phyloP scores from a whole-genome alignment of 768 basidiomycete genomes.

The Hygrocybe coccinea region DNA sequence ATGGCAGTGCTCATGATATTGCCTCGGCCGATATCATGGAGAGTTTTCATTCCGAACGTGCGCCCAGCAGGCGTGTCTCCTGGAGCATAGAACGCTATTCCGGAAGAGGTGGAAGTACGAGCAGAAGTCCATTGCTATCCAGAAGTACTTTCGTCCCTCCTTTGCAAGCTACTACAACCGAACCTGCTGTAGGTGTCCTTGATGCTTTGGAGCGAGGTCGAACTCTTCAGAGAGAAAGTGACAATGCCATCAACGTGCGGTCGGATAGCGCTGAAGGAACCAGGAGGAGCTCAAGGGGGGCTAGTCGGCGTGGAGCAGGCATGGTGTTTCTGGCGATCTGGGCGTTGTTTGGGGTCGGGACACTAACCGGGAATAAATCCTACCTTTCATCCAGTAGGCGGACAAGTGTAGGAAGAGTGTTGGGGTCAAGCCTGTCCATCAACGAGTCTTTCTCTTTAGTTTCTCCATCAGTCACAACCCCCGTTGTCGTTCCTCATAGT shows the following conservation, averaged over 20 bases:
- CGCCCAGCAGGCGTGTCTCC: constrained; percentile 52
- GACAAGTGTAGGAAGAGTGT: constrained; percentile 45
- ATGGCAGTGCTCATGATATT: constrained; percentile 51
- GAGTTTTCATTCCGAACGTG: constrained; percentile 73
- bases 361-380: constrained; percentile 34
- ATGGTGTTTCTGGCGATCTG: constrained; percentile 81
- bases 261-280: constrained; percentile 20
- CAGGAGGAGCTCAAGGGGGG: constrained; percentile 48
- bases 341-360: constrained; percentile 65
- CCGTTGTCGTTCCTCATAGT: neutral
- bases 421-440: constrained; percentile 22
- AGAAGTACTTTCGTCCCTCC: constrained; percentile 32
- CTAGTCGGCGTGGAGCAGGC: constrained; percentile 63
- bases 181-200: constrained; percentile 19
- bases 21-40: constrained; percentile 57
- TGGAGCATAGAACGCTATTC: constrained; percentile 60
- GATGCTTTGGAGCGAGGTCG: constrained; percentile 41
- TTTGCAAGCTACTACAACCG: constrained; percentile 32
- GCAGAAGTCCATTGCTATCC: constrained; percentile 26
- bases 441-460: constrained; percentile 15
- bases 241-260: constrained; percentile 21
- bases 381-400: constrained; percentile 24
- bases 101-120: constrained; percentile 43
- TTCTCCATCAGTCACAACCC: constrained; percentile 3
- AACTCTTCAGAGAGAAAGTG: constrained; percentile 37